Base-by-base conservation (phyloP, 306 rosid genomes). In the Alnus glutinosa region DNA sequence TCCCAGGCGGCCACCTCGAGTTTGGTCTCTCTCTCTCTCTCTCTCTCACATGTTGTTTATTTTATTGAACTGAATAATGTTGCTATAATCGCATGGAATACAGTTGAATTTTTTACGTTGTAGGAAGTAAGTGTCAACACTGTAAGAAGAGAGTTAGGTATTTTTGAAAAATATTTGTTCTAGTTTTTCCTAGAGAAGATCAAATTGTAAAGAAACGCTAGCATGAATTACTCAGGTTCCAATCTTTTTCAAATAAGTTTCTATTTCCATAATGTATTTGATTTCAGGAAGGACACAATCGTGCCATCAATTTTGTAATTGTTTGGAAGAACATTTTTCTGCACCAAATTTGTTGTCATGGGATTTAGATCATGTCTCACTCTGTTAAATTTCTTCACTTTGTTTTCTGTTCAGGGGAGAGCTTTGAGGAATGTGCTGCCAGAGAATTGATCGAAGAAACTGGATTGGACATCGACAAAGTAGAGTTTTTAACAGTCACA, bases 391-490 rank as follows among this genome's bases (percentile, higher is more conserved):
- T 10, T 23, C 28, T 23, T 23, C 28, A 23, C 28, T 23, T 23
- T 23, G 28, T 23, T 23, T 23, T 23, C 28, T 9, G 52, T 83
- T 77, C 78, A 92, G 98, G 96, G 14, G 96, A 94, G 88, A 80
- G 88, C 79, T 90, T 94, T n/a, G 97, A 92, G 69, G 92, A 88
- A 74, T 92, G 98, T 55, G 92, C 84, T 0, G 82, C 51, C 32
- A 89, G 97, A 72, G 98, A 93, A 72, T 83, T 93, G 86, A 93
- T 83, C 78, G 98, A 93, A 76, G 98, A 93, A 72, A 87, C 93
- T 0, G 97, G 93, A 16, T 54, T 93, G 78, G 87, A 77, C 63
- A 67, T 89, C 2, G 81, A 78, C 55, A 81, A 86, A 16, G n/a
- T 62, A 5, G 92, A 93, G 85, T 37, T 77, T 6, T 15, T 93